These are phyloP conservation scores for Ilyonectria robusta DNA, from an alignment of 2,329 filamentous ascomycete genomes.

Conservation along the genomic window DNA sequence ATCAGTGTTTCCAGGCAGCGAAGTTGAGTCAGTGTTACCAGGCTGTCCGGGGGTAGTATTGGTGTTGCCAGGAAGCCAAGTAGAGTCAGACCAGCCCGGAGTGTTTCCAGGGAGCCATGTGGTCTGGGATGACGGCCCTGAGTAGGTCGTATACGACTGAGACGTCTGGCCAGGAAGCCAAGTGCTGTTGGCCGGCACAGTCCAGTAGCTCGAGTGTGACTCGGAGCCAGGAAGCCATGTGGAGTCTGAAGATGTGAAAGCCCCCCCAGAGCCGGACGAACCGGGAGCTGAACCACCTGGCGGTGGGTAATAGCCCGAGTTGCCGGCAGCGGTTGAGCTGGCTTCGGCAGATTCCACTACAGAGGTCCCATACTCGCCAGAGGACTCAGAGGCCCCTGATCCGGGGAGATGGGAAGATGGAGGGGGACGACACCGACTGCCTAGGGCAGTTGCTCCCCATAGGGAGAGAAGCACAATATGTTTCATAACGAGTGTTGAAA, in stretches of 20 bases:
- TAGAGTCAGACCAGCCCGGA: not conserved
- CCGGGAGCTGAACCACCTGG: not conserved
- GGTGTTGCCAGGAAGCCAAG: not conserved
- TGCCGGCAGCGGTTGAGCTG: not conserved
- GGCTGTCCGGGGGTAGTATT: not conserved
- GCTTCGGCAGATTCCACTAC: not conserved
- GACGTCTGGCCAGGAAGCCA: not conserved
- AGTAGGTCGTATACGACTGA: not conserved
- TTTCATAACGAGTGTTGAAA: slow-evolving; percentile 8
- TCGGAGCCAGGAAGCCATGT: not conserved
- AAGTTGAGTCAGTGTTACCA: not conserved
- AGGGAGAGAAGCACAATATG: slow-evolving; percentile 21
- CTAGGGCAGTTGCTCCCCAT: slow-evolving; percentile 18
- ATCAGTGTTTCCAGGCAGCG: not conserved
- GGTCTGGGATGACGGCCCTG: not conserved
- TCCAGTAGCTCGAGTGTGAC: not conserved
- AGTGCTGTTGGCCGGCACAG: not conserved
- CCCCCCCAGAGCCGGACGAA: not conserved
- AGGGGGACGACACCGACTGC: not conserved
- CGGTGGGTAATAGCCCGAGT: not conserved
- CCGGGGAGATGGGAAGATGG: not conserved
- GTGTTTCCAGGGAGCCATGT: not conserved
- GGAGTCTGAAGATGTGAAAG: not conserved
- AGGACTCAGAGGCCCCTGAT: not conserved
- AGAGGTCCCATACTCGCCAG: not conserved